Base-by-base conservation (phyloP, 2,329 filamentous ascomycete species). In the Gyromitra esculenta region DNA sequence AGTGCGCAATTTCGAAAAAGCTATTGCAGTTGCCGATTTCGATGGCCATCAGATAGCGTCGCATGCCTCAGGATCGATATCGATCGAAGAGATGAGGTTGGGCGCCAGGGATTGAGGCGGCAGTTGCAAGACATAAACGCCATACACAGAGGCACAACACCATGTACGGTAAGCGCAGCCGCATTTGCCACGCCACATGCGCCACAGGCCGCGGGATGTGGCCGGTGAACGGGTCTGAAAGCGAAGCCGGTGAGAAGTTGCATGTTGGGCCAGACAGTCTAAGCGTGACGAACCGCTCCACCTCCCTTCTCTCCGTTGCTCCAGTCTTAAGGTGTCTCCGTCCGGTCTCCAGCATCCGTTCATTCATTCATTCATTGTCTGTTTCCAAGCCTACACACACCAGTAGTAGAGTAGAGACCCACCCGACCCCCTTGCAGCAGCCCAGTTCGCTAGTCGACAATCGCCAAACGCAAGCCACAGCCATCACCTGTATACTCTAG, bases 391-490 rank as follows among this genome's bases (percentile, higher is more conserved):
- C 48, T 56, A 37, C 18, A 25, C 57, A 54, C 57, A 31, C 54
- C 35, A 52, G 41, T 18, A 59, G 41, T 15, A 31, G 25, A 31
- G 25, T 31, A 31, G 25, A 31, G 25, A 31, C 25, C 25, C 25
- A 31, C 25, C 18, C 18, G 18, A 31, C 31, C 66, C 65, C 64
- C 72, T 63, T 69, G 71, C 63, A 67, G 63, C 48, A 67, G 63
- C 48, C 71, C 25, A 52, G 31, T 54, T 70, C 35, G 48, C 56
- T 62, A 71, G 68, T 18, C 13, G 54, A n/a, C 37, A 54, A 52
- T 59, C 21, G 45, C 21, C 66, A 59, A 25, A 21, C 65, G 50
- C 70, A 75, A 75, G 72, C 72, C 72, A 75, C 72, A 75, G 57
- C 50, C 70, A 50, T 37, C 25, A 50, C 59, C 48, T 4, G 4